Evolutionary conservation across 2,329 filamentous ascomycete species (phyloP), one percentile per base, ranked within the genome.

Genomic region (Monosporascus sp.): DNA sequence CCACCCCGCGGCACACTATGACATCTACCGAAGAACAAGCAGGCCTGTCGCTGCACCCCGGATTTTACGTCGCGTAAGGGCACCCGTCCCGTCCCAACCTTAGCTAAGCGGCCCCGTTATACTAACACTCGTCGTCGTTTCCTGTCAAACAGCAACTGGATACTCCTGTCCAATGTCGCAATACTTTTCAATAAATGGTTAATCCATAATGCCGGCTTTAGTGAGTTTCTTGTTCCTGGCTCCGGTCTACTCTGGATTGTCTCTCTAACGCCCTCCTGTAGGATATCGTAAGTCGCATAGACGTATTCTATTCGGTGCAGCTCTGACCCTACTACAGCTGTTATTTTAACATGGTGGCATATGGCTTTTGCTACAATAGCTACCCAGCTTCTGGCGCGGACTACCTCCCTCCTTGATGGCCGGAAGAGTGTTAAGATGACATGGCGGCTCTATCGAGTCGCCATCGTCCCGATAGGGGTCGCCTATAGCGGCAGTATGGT

Each of bases 111-210:
- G 27, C 27, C 9, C 27, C 9, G 8, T 17, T 18, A 15, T 46
- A 24, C 43, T 46, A 31, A 46, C 43, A 27, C 9, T 20, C 31
- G 9, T 31, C 9, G 4, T 41, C 43, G 6, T 6, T 46, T 25
- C 20, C 22, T n/a, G 17, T 46, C 22, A 5, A 18, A 25, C 53
- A 81, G 78, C 51, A 81, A 83, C 65, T 96, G 90, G 90, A 95
- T 96, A 61, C 79, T 89, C 60, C 82, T 94, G 68, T 94, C 89
- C 63, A 93, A 90, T 59, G 78, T 83, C 63, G 90, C 92, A 56
- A 95, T 96, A 66, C 75, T 96, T 56, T 95, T 95, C 79, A 96
- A 96, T 79, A 96, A 96, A 75, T 92, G 88, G 82, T 83, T 96
- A 48, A 80, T 96, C 55, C 83, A 89, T 66, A 84, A 82, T 57